Conservation (phyloP, 768 basidiomycete species). For the Leucocoprinus birnbaumii region DNA sequence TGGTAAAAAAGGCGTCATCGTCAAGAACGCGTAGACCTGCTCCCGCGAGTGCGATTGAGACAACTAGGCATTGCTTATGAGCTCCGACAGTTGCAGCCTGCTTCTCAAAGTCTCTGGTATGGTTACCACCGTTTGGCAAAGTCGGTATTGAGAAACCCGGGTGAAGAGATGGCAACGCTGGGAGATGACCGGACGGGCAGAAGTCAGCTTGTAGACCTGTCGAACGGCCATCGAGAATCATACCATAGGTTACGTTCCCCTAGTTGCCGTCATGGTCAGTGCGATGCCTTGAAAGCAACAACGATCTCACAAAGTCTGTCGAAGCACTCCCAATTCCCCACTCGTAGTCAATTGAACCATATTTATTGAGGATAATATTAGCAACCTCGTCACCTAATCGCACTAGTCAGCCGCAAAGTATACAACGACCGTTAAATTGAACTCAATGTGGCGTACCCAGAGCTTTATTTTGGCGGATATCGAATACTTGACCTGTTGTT, state of each 20-base stretch:
- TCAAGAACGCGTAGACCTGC: conserved; percentile 66
- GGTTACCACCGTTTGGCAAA: conserved; percentile 68
- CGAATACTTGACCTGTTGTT: conserved; percentile 33
- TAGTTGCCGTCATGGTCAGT: conserved; percentile 19
- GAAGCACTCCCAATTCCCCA: conserved; percentile 71
- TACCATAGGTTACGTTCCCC: conserved; percentile 80
- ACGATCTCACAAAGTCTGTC: conserved; percentile 74
- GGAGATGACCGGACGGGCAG: neutral
- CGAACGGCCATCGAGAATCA: neutral
- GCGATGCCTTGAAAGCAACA: neutral
- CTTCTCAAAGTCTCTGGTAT: conserved; percentile 63
- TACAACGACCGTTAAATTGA: too few species aligned
- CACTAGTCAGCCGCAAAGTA: neutral
- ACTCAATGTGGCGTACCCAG: conserved; percentile 37
- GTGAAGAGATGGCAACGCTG: conserved; percentile 66
- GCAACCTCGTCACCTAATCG: conserved; percentile 61
- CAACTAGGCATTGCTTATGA: conserved; percentile 63
- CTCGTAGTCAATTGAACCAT: conserved; percentile 59
- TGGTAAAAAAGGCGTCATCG: conserved; percentile 60
- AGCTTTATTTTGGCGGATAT: conserved; percentile 66
- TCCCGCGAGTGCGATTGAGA: conserved; percentile 70
- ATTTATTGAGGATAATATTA: conserved; percentile 55
- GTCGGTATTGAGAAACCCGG: conserved; percentile 84
- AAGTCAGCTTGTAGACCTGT: neutral
- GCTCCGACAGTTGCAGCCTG: conserved; percentile 58